Conservation (phyloP, 148 eudicot genomes). For the Silene latifolia region DNA sequence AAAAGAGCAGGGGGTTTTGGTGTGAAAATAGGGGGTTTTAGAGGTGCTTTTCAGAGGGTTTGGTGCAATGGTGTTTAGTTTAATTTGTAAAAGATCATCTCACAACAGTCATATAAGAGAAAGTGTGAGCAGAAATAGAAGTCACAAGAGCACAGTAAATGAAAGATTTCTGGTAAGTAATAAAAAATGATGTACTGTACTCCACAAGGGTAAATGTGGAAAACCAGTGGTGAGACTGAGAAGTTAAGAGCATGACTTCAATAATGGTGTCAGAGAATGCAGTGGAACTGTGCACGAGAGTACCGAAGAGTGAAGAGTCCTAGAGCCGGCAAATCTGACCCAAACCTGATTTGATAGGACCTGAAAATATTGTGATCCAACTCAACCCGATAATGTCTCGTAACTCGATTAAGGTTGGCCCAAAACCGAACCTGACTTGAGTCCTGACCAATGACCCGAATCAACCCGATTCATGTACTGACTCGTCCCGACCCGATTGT, state of each 20-base stretch:
- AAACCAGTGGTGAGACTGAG: neutral
- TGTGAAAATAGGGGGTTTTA: neutral
- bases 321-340: no score
- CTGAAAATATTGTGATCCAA: no score
- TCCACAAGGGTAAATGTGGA: neutral
- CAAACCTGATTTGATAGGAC: no score
- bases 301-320: no score
- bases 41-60: neutral
- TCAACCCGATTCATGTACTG: no score
- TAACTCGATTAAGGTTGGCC: no score
- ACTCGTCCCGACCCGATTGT: no score
- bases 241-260: constrained; percentile 21
- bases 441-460: no score
- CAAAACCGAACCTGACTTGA: no score
- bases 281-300: neutral
- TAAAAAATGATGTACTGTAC: no score
- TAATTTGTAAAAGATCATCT: neutral
- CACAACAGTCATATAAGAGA: neutral
- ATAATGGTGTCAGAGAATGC: constrained; percentile 24
- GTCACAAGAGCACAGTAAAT: neutral
- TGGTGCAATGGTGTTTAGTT: neutral
- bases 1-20: neutral
- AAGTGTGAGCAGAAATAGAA: neutral
- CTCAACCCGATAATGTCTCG: no score
- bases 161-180: no score